A percentile compares a stretch with the other conserved stretches of the same genome.
phyloP scores from a whole-genome alignment of 352 stramenopile genomes.

The Phytophthora constricta region DNA sequence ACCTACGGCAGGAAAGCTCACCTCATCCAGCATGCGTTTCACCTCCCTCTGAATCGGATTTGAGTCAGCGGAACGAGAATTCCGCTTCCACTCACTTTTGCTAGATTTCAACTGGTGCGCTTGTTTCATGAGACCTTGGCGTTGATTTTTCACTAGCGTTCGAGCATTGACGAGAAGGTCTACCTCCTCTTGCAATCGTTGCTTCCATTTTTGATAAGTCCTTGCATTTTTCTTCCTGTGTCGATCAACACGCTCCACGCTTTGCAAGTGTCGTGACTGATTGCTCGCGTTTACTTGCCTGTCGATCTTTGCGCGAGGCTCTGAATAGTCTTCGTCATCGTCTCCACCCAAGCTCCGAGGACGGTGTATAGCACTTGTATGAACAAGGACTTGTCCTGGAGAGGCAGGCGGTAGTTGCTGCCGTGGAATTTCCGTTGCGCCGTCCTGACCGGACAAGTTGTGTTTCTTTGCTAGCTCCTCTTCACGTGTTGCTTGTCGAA shows the following conservation, averaged over 20 bases:
- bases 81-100: constrained; percentile 56
- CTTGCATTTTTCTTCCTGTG: constrained; percentile 18
- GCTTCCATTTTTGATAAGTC: constrained; percentile 48
- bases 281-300: constrained; percentile 15
- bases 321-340: not conserved
- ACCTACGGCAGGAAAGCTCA: constrained; percentile 12
- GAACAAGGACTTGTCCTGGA: constrained; percentile 11
- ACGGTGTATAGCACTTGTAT: not conserved
- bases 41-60: constrained; percentile 60
- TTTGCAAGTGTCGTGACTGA: constrained; percentile 9
- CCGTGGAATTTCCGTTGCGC: not conserved
- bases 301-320: not conserved
- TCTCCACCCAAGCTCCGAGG: constrained; percentile 8
- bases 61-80: constrained; percentile 26
- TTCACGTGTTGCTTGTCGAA: constrained; percentile 44
- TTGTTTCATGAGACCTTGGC: constrained; percentile 57
- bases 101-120: constrained; percentile 59
- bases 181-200: constrained; percentile 55
- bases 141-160: constrained; percentile 50
- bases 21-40: constrained; percentile 71
- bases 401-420: constrained; percentile 6
- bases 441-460: not conserved
- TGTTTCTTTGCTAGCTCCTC: constrained; percentile 39
- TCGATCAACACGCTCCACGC: not conserved
- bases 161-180: constrained; percentile 55